Percentiles rank a stretch among this genome's conserved stretches.
Evolutionary conservation across 495 filamentous ascomycete genomes (phyloP).

Genomic region (Penicillium alfredii): DNA sequence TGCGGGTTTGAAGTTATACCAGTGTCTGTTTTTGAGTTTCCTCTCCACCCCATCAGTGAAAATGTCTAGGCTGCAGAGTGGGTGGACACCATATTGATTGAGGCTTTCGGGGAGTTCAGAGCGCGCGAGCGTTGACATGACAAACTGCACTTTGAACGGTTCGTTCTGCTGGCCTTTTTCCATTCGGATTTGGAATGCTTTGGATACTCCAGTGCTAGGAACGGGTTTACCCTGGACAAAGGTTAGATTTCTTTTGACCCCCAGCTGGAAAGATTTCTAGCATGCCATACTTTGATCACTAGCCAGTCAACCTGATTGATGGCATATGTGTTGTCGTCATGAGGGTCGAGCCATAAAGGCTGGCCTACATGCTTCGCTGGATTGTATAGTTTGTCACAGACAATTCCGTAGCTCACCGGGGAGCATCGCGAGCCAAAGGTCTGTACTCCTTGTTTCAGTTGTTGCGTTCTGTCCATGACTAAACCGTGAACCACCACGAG

Average conservation of each 20-base stretch:
- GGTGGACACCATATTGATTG: constrained; percentile 25
- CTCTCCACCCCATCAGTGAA: constrained; percentile 29
- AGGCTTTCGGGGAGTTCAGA: constrained; percentile 38
- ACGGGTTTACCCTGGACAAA: constrained; percentile 28
- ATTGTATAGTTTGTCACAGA: constrained; percentile 43
- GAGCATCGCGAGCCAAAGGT: constrained; percentile 46
- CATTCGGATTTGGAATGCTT: constrained; percentile 43
- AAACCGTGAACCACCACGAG: constrained; percentile 53
- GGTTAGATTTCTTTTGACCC: not conserved
- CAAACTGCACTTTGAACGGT: constrained; percentile 42
- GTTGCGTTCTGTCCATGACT: constrained; percentile 48
- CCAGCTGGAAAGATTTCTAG: not conserved
- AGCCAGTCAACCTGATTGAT: constrained; percentile 52
- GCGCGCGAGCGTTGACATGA: constrained; percentile 41
- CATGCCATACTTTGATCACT: constrained; percentile 37
- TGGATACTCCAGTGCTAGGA: constrained; percentile 32
- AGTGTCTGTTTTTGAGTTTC: constrained; percentile 42
- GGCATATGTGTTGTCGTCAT: constrained; percentile 43
- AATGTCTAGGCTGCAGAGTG: constrained; percentile 25
- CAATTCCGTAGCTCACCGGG: constrained; percentile 52
- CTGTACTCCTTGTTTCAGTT: constrained; percentile 33
- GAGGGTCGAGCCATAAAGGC: constrained; percentile 35
- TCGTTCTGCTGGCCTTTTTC: constrained; percentile 29
- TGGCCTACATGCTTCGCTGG: constrained; percentile 39
- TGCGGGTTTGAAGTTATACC: constrained; percentile 35